Base-by-base conservation (phyloP, 2,329 filamentous ascomycete species). In the Penicillium sp. region DNA sequence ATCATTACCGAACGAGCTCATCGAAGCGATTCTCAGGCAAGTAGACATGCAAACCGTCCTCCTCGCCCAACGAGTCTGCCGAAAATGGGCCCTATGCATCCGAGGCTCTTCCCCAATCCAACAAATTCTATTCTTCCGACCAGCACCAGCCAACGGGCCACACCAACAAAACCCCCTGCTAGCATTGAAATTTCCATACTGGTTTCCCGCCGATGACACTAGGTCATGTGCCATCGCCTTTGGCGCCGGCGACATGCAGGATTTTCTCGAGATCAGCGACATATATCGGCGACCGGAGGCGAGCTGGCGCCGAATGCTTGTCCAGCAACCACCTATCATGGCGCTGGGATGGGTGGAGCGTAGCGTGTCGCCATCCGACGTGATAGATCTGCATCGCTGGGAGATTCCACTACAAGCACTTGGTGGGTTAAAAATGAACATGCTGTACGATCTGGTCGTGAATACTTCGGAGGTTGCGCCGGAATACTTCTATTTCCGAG, bases 281-380 rank as follows among this genome's bases (percentile, higher is more conserved):
- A 40, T 24, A 40, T 32, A 47, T 32, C 26, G 10, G 23, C 45
- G 34, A 9, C 34, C 34, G 12, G 26, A 47, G 34, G 45, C 45
- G 5, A 47, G 34, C 26, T 47, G 34, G 45, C 45, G 45, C 33
- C 45, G 45, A 32, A 47, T 47, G 45, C 45, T 47, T 23, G 34
- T 40, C 24, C 45, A 47, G 34, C 45, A 47, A 47, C 45, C 45
- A 33, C 26, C 45, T n/a, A 47, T 47, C 20, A 24, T 47, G 34
- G 24, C 26, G 26, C 17, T 47, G 3, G 45, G 34, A 15, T 47
- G 34, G 34, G 26, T 47, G 23, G 34, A 47, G 34, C 45, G 45
- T 26, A 40, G 34, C 34, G 15, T 47, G 30, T 26, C 26, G 15
- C 32, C 32, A 34, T 34, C 15, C 32, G 2, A 20, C 8, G 15